These are phyloP conservation scores for Taxillus chinensis DNA, from an alignment of 164 flowering plant species.

Conservation along the genomic window DNA sequence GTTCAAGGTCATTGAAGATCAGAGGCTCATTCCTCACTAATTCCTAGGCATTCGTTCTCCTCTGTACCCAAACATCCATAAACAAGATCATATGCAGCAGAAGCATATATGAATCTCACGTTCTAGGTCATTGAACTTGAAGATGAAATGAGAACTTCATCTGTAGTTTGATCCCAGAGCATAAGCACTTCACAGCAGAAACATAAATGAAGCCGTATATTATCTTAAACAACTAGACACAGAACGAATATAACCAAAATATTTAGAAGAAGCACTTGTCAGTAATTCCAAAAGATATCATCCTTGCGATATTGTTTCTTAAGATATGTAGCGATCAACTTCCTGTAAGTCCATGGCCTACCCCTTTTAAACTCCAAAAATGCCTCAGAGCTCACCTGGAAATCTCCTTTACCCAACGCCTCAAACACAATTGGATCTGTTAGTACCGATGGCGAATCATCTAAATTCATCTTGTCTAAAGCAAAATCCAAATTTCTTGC, in stretches of 20 bases:
- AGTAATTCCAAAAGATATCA: conserved; percentile 92
- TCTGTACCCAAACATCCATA: too few species aligned
- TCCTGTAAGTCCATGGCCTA: conserved; percentile 51
- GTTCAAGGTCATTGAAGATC: too few species aligned
- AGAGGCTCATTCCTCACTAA: too few species aligned
- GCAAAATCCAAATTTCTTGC: conserved; percentile 69
- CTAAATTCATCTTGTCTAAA: conserved; percentile 39
- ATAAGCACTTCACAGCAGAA: too few species aligned
- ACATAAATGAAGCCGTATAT: too few species aligned
- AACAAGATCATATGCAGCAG: too few species aligned
- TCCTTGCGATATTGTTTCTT: conserved; percentile 56
- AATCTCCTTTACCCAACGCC: conserved; percentile 83
- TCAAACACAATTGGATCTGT: conserved; percentile 76
- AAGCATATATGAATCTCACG: too few species aligned
- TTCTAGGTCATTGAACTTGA: too few species aligned
- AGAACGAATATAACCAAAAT: not conserved
- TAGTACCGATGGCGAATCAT: conserved; percentile 27
- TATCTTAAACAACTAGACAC: too few species aligned
- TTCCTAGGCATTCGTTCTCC: too few species aligned
- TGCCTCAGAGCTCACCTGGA: conserved; percentile 61
- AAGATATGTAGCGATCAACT: conserved; percentile 41
- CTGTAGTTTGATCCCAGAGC: too few species aligned
- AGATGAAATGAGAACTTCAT: too few species aligned
- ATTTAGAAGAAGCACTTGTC: conserved; percentile 5
- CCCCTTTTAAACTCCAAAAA: conserved; percentile 42